phyloP scores from a whole-genome alignment of 371 early-diverging fungal genomes.

The Hamiltosporidium tvaerminnensis region DNA sequence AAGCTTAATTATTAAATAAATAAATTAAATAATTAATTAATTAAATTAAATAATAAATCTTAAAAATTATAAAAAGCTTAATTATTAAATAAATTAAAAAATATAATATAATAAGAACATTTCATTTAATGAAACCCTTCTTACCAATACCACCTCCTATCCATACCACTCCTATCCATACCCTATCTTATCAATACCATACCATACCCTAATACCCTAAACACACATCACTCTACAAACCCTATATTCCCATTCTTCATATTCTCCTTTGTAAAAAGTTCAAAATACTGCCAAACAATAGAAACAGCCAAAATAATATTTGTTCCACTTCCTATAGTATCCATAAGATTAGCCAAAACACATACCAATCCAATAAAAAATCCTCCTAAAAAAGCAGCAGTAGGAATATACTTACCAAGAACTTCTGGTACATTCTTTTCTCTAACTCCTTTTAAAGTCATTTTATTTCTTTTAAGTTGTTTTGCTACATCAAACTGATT shows the following conservation, averaged over 20 bases:
- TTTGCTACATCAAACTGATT: conserved; percentile 87
- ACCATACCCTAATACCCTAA: too few relatives aligned
- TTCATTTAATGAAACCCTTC: too few relatives aligned
- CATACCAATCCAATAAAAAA: conserved; percentile 78
- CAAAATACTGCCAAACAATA: conserved; percentile 75
- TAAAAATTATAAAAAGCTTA: too few relatives aligned
- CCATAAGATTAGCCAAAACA: conserved; percentile 71
- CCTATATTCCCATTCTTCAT: not conserved
- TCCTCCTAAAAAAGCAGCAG: conserved; percentile 77
- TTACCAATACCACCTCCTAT: too few relatives aligned
- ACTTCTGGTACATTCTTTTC: conserved; percentile 86
- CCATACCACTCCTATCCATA: too few relatives aligned
- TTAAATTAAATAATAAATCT: too few relatives aligned
- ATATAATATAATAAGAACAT: too few relatives aligned
- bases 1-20: too few relatives aligned
- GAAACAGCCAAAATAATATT: conserved; percentile 95
- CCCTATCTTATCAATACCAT: too few relatives aligned
- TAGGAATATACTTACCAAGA: conserved; percentile 88
- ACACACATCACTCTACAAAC: too few relatives aligned
- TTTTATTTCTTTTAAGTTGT: conserved; percentile 83
- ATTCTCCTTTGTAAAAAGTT: conserved; percentile 49
- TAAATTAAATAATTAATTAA: too few relatives aligned
- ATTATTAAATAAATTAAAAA: too few relatives aligned
- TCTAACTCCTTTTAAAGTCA: conserved; percentile 78
- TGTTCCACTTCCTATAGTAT: conserved; percentile 84